These are phyloP conservation scores for Alternaria triticina DNA, from an alignment of 2,329 filamentous ascomycete species.

Conservation along the genomic window DNA sequence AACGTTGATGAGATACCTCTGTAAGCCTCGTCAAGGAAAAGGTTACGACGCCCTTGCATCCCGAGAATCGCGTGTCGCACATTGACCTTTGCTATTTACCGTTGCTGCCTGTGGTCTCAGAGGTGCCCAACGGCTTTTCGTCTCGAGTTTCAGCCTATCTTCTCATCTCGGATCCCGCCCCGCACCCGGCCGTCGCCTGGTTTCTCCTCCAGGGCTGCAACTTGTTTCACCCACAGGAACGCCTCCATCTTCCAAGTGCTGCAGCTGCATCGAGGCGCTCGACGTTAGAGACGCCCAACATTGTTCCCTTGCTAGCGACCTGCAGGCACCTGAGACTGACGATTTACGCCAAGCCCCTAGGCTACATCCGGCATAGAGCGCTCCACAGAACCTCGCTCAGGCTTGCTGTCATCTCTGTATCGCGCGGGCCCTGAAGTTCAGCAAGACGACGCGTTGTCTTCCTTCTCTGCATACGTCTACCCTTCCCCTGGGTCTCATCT, in stretches of 20 bases:
- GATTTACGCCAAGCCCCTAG: conserved; percentile 29
- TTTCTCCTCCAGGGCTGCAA: conserved; percentile 1
- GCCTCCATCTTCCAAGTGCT: conserved; percentile 10
- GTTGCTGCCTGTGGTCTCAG: background rate
- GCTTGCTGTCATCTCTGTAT: conserved; percentile 36
- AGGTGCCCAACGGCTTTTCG: background rate
- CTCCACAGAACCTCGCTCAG: conserved; percentile 31
- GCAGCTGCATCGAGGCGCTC: background rate
- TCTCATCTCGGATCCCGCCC: conserved; percentile 7
- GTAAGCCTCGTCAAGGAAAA: conserved; percentile 7
- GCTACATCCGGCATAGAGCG: conserved; percentile 26
- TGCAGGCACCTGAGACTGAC: conserved; percentile 15
- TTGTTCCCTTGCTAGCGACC: conserved; percentile 11
- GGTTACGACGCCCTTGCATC: conserved; percentile 6
- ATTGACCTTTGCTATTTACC: background rate
- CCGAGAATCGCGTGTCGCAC: background rate
- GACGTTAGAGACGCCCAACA: conserved; percentile 15
- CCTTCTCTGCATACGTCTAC: conserved; percentile 33
- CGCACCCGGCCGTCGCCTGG: conserved; percentile 7
- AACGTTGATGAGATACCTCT: background rate
- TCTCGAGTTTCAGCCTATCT: conserved; percentile 10
- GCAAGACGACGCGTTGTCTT: conserved; percentile 30
- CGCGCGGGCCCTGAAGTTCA: conserved; percentile 22
- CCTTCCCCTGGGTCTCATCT: conserved; percentile 24
- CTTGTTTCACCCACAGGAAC: background rate